Conservation (phyloP, 441 rosid species). For the Eugenia klotzschiana region DNA sequence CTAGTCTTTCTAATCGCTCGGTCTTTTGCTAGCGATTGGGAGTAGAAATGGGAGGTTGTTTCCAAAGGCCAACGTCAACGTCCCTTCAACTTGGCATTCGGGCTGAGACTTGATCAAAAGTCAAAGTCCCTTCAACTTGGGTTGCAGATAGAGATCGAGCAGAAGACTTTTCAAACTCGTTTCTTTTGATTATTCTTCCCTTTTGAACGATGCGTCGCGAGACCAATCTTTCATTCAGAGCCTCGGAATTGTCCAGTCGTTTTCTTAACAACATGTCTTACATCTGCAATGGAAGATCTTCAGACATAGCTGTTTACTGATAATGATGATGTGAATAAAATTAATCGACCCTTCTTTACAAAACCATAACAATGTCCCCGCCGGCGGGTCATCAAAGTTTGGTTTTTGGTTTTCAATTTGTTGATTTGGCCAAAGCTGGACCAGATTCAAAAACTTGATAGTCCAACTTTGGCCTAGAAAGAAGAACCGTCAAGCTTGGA, state of each 20-base stretch:
- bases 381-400: background rate
- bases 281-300: background rate
- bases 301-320: background rate
- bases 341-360: background rate
- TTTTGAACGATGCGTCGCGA: background rate
- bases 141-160: background rate
- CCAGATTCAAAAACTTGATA: background rate
- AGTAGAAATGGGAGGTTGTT: no score
- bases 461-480: background rate
- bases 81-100: background rate
- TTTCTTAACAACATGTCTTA: background rate
- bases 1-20: no score
- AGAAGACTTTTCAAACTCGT: background rate
- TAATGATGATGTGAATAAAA: background rate
- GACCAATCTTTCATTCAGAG: background rate
- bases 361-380: background rate
- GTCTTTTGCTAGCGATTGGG: no score
- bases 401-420: background rate
- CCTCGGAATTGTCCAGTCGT: background rate
- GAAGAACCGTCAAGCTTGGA: background rate
- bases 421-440: background rate
- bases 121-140: background rate
- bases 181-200: background rate
- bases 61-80: background rate
- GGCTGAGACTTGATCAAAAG: background rate